Base-by-base conservation (phyloP, 176 grass and related monocot species). In the Lolium rigidum region DNA sequence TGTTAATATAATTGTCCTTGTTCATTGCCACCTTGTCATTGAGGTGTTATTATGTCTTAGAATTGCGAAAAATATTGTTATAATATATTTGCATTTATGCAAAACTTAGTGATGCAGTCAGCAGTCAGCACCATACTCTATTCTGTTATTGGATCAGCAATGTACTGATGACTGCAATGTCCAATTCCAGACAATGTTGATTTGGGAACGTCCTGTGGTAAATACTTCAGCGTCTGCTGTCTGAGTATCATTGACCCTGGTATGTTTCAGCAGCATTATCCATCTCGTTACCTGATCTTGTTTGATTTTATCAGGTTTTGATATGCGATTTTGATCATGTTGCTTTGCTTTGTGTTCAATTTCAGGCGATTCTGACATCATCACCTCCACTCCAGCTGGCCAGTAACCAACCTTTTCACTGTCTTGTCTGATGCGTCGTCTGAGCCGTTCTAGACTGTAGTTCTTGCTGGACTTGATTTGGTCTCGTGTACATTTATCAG, bases 341-440 rank as follows among this genome's bases (percentile, higher is more conserved):
- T 18, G 0, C 28, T 10, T 37, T 76, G 5, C 39, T 6, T 8
- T 57, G 9, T 44, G 41, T 47, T 80, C 73, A 54, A 18, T 85
- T 81, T 58, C 87, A 95, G 94, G 94, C 37, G 94, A 93, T 57
- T 95, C 94, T 2, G 94, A 96, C 58, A 96, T 93, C 77, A 93
- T 96, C 78, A 86, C 87, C 47, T 74, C 86, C 9, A 84, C 92
- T 12, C 85, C 90, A 0, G 79, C 91, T 74, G 94, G 93, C 7
- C 94, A 96, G 61, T 93, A 77, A 92, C 20, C 60, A 75, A 9
- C 21, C 0, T 3, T 26, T 25, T 1, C 10, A 22, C 16, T 70
- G 3, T 21, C 17, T 66, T 2, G 10, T 79, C 7, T 39, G 47
- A 57, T 44, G 60, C 2, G 38, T 68, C 12, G 46, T 80, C 51